phyloP scores from a whole-genome alignment of 2,329 filamentous ascomycete species.

The Penicillium sp. region DNA sequence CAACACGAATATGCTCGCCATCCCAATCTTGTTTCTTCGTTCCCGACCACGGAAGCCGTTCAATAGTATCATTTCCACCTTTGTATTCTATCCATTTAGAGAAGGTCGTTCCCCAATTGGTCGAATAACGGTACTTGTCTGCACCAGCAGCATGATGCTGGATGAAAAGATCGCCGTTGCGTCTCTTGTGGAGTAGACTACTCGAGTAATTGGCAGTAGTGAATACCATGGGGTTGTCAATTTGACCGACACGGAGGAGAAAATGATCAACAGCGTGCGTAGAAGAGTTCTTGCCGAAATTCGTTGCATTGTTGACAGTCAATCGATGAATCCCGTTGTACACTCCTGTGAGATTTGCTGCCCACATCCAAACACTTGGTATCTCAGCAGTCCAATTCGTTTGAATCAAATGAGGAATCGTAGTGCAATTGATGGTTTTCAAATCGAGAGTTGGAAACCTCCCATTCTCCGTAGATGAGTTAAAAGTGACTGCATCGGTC shows the following conservation, averaged over 20 bases:
- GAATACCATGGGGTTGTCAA: constrained; percentile 61
- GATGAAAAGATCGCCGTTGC: constrained; percentile 48
- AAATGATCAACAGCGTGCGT: constrained; percentile 59
- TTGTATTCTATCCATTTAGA: constrained; percentile 58
- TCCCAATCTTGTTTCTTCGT: constrained; percentile 58
- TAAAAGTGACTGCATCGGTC: constrained; percentile 50
- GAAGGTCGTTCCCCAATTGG: constrained; percentile 61
- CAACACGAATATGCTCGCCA: constrained; percentile 61
- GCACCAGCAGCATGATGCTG: constrained; percentile 61
- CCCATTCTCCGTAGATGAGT: constrained; percentile 53
- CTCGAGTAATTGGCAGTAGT: constrained; percentile 59
- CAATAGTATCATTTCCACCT: constrained; percentile 51
- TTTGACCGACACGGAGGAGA: constrained; percentile 59
- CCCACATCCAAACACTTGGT: constrained; percentile 54
- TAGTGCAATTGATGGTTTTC: constrained; percentile 47
- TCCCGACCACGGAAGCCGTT: constrained; percentile 56
- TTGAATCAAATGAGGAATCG: constrained; percentile 32
- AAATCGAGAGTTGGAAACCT: constrained; percentile 46
- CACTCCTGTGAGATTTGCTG: constrained; percentile 54
- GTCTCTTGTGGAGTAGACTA: constrained; percentile 50
- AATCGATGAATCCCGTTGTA: constrained; percentile 61
- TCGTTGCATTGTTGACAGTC: constrained; percentile 55
- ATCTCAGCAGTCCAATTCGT: constrained; percentile 51
- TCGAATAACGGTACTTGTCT: constrained; percentile 62
- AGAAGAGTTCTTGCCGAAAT: constrained; percentile 35